Base-by-base conservation (phyloP, 441 rosid genomes). In the Adansonia grandidieri region DNA sequence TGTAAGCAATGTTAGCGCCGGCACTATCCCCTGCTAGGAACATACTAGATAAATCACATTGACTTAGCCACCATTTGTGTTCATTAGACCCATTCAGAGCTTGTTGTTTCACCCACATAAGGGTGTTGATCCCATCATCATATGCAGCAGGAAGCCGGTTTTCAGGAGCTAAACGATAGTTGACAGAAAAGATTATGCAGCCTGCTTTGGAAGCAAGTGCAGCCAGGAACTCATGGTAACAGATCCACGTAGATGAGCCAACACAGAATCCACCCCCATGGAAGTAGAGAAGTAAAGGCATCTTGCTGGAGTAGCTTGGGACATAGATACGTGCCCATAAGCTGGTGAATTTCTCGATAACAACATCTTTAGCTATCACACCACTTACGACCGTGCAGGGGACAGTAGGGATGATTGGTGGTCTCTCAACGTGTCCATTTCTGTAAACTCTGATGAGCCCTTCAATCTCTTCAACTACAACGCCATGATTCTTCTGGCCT, bases 191-290 rank as follows among this genome's bases (percentile, higher is more conserved):
- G 66, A 92, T 73, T 37, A 88, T 75, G 74, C 97, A 94, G 0
- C 88, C 82, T 0, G 85, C 86, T 28, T 77, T 86, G 57, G 82
- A 80, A 10, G 94, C 86, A 22, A 94, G 86, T 42, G 57, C 84
- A 10, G 88, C 80, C 37, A 94, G 82, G 88, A 95, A 95, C 60
- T 91, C 89, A 51, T 95, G 97, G 86, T 95, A 93, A 60, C 96
- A 87, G 48, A 86, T 86, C 98, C 98, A 92, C 44, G 96, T 86
- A 20, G 96, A 86, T 6, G 97, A 93, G 71, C 97, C 97, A 8
- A 95, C 86, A 62, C 97, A 95, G 67, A 95, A 95, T 1, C 97
- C 98, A 8, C 98, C 97, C 3, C 98, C 97, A 64, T 95, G 97
- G 80, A 95, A 93, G 85, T 95, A 50, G 57, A 32, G 37, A n/a